Evolutionary conservation across 768 basidiomycete species (phyloP).

Genomic region (Collybia mongolica): DNA sequence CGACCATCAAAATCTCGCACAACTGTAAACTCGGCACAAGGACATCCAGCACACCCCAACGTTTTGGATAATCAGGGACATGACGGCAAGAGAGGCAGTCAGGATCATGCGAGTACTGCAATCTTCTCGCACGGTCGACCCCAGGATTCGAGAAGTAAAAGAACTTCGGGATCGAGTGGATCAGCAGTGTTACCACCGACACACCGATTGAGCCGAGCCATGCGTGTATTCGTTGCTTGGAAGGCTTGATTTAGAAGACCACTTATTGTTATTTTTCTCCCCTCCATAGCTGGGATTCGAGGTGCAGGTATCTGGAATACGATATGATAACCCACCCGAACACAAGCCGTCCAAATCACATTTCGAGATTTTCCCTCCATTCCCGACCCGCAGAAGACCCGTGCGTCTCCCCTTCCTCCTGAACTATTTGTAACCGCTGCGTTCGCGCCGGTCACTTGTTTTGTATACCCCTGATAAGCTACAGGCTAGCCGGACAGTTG

Average conservation of each 20-base stretch:
- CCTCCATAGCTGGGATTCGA: neutral
- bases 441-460: neutral
- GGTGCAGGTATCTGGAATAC: too few relatives aligned
- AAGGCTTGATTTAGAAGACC: constrained; percentile 31
- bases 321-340: too few relatives aligned
- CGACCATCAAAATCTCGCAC: constrained; percentile 3
- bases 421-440: neutral
- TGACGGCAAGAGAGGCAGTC: too few relatives aligned
- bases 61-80: neutral
- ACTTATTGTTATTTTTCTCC: neutral
- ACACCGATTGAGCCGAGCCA: constrained; percentile 48
- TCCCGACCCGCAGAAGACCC: too few relatives aligned
- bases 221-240: constrained; percentile 59
- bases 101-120: neutral
- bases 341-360: too few relatives aligned
- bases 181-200: constrained; percentile 23
- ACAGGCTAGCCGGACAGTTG: too few relatives aligned
- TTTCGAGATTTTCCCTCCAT: too few relatives aligned
- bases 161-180: constrained; percentile 6
- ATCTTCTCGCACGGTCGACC: neutral
- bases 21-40: neutral
- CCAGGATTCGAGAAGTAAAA: constrained; percentile 6
- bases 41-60: neutral
- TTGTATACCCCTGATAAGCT: neutral
- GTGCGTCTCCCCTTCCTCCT: neutral